Evolutionary conservation across 305 asterid genomes (phyloP).

Genomic region (Ilex paraguariensis): DNA sequence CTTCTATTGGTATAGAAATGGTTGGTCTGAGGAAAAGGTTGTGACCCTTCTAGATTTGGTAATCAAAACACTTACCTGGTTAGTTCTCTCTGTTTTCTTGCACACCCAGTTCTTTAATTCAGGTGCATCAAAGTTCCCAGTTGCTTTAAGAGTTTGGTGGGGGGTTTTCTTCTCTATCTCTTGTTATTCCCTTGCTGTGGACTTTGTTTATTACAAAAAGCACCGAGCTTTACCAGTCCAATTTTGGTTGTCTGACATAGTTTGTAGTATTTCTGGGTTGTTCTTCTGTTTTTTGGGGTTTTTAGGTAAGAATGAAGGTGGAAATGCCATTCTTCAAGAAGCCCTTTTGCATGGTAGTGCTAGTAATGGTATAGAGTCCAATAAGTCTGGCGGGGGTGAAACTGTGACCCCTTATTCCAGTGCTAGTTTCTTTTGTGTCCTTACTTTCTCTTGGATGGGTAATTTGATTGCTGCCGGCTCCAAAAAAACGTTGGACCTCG

Average conservation of each 20-base stretch:
- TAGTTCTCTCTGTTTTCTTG: not conserved
- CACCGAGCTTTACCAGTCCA: not conserved
- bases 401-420: not conserved
- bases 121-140: not conserved
- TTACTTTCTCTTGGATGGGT: no score
- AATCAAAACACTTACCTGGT: no score
- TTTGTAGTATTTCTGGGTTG: not conserved
- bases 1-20: no score
- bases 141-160: conserved; percentile 6
- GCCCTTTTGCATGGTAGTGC: not conserved
- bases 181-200: conserved; percentile 1
- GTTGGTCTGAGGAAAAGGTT: no score
- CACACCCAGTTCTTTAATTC: not conserved
- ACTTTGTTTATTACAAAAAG: not conserved
- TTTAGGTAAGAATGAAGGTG: not conserved
- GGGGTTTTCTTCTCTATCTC: not conserved
- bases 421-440: not conserved
- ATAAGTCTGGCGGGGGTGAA: not conserved
- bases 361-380: not conserved
- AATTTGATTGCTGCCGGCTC: no score
- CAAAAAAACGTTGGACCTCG: no score
- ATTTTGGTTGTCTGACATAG: not conserved
- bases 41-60: no score
- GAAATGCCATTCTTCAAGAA: no score
- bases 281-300: conserved; percentile 3